Evolutionary conservation across 768 basidiomycete genomes (phyloP).

Genomic region (Hirschioporus abietinus): DNA sequence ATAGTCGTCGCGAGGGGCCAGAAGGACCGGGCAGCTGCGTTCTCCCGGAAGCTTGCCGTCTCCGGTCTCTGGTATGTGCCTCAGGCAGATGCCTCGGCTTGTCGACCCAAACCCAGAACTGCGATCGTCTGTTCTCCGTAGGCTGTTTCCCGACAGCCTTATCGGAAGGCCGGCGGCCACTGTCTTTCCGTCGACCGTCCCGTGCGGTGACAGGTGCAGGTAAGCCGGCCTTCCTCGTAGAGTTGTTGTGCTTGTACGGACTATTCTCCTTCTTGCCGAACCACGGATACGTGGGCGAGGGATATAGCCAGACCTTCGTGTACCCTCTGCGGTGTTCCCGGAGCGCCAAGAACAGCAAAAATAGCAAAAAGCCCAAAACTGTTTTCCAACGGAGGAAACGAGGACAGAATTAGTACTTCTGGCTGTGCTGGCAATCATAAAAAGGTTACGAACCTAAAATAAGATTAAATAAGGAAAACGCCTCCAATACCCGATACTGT

Average conservation of each 20-base stretch:
- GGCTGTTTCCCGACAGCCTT: conserved; percentile 5
- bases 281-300: conserved; percentile 71
- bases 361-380: conserved; percentile 45
- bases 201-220: conserved; percentile 34
- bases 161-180: conserved; percentile 4
- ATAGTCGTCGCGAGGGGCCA: background rate
- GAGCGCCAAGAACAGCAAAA: conserved; percentile 39
- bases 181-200: conserved; percentile 3
- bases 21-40: background rate
- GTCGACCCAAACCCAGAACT: conserved; percentile 1
- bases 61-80: background rate
- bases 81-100: background rate
- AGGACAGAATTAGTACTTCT: conserved; percentile 32
- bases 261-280: conserved; percentile 39
- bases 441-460: conserved; percentile 47
- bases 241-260: conserved; percentile 14
- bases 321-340: conserved; percentile 38
- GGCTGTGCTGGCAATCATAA: conserved; percentile 9
- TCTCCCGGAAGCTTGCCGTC: background rate
- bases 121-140: background rate
- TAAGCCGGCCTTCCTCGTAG: conserved; percentile 29
- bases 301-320: conserved; percentile 58
- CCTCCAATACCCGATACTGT: conserved; percentile 80
- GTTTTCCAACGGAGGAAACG: conserved; percentile 30
- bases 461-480: conserved; percentile 76